phyloP scores from a whole-genome alignment of 2,329 filamentous ascomycete species.

The Thielaviopsis musarum region DNA sequence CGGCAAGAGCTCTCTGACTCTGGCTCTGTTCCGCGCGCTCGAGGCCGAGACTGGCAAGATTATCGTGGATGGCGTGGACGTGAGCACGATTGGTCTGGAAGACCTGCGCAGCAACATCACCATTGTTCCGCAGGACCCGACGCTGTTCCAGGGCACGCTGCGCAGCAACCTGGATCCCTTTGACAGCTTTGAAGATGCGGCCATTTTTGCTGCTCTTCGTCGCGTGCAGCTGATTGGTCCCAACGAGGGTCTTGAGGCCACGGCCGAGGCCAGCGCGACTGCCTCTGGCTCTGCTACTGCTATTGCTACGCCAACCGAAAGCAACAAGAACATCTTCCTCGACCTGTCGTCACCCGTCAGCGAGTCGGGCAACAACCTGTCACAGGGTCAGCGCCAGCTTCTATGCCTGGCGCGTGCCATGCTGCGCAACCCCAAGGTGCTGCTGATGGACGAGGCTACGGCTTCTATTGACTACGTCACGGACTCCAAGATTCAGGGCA shows the following conservation, averaged over 20 bases:
- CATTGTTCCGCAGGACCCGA: slow-evolving; percentile 94
- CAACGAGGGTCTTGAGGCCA: slow-evolving; percentile 24
- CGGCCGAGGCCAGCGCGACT: slow-evolving; percentile 3
- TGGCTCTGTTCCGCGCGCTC: slow-evolving; percentile 83
- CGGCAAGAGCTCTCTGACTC: slow-evolving; percentile 85
- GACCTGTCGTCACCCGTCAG: slow-evolving; percentile 70
- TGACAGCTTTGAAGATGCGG: slow-evolving; percentile 68
- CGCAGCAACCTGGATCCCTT: slow-evolving; percentile 91
- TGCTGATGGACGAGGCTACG: slow-evolving; percentile 99
- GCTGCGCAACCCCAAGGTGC: slow-evolving; percentile 74
- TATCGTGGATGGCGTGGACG: slow-evolving; percentile 78
- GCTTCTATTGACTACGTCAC: slow-evolving; percentile 95
- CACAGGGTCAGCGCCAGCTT: slow-evolving; percentile 88
- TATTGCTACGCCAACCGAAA: slow-evolving; percentile 24
- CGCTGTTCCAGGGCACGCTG: slow-evolving; percentile 82
- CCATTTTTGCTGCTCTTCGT: slow-evolving; percentile 73
- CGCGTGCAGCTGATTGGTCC: slow-evolving; percentile 73
- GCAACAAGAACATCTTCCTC: slow-evolving; percentile 90
- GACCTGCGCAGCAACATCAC: slow-evolving; percentile 88
- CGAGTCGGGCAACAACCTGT: slow-evolving; percentile 86
- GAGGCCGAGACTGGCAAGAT: slow-evolving; percentile 86
- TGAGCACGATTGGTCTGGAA: slow-evolving; percentile 76
- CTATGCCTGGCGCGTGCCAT: slow-evolving; percentile 85
- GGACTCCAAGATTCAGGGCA: slow-evolving; percentile 89
- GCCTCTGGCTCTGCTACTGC: no score